Evolutionary conservation across 208 protist species (phyloP).

Genomic region (Herpetomonas tarakana): DNA sequence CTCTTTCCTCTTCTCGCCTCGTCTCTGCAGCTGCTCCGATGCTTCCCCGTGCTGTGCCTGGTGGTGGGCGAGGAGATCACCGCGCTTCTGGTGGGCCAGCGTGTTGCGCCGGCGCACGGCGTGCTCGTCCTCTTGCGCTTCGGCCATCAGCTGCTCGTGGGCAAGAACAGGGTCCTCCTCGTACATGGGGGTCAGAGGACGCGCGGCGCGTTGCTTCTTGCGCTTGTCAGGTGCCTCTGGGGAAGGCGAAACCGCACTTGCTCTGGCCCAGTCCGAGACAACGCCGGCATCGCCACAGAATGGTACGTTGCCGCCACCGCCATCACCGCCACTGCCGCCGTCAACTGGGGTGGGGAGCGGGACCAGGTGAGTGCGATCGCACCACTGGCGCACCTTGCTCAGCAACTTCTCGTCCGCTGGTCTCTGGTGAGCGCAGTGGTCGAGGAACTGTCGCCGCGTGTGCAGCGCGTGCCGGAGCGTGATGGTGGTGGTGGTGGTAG

Average conservation of each 20-base stretch:
- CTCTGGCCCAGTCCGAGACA: too few species aligned
- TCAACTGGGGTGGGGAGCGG: neutral
- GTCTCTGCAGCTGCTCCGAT: too few species aligned
- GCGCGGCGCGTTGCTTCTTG: neutral
- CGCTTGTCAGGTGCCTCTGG: too few species aligned
- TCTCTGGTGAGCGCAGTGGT: constrained; percentile 14
- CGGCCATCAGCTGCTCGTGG: constrained; percentile 35
- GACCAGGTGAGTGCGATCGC: constrained; percentile 23
- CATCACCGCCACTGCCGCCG: neutral
- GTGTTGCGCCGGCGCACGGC: constrained; percentile 30
- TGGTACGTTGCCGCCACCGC: neutral
- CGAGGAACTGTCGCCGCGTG: constrained; percentile 17
- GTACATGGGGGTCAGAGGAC: constrained; percentile 9
- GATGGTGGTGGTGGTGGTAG: neutral
- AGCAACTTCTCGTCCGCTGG: constrained; percentile 28
- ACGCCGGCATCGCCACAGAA: too few species aligned
- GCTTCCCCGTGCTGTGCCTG: too few species aligned
- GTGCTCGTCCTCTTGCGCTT: constrained; percentile 27
- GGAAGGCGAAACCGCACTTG: too few species aligned
- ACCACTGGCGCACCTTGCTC: constrained; percentile 49
- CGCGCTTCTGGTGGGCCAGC: constrained; percentile 25
- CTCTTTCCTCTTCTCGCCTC: too few species aligned
- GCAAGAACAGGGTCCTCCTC: constrained; percentile 36
- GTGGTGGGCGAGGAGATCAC: neutral
- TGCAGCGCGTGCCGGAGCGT: constrained; percentile 18